phyloP scores from a whole-genome alignment of 768 basidiomycete genomes.

The Sporobolomyces phaffii region DNA sequence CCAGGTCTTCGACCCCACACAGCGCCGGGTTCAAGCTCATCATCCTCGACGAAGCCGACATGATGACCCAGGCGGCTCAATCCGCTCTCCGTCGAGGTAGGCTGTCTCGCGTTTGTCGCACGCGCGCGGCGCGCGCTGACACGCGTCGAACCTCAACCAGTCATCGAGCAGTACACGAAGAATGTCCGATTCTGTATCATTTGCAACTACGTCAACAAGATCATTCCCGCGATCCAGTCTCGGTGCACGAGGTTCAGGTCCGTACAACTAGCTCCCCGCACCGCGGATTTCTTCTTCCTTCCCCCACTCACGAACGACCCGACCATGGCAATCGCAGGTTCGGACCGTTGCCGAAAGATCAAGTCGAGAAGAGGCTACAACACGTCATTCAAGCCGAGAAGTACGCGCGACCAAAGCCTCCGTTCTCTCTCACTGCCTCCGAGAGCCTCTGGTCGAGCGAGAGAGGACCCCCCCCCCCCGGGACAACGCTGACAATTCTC shows the following conservation, averaged over 20 bases:
- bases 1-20: conserved; percentile 8
- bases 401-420: no score
- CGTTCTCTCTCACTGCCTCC: no score
- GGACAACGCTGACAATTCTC: no score
- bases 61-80: conserved; percentile 99
- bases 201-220: conserved; percentile 99
- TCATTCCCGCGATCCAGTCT: conserved; percentile 95
- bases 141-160: conserved; percentile 47
- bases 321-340: conserved; percentile 50
- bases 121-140: no score
- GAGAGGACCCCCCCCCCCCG: no score
- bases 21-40: conserved; percentile 95
- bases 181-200: conserved; percentile 99
- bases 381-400: conserved; percentile 75
- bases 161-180: conserved; percentile 97
- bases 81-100: conserved; percentile 78
- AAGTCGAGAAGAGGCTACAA: conserved; percentile 76
- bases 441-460: no score
- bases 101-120: conserved; percentile 9
- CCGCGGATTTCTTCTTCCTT: no score
- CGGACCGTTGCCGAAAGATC: conserved; percentile 75
- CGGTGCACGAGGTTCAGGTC: conserved; percentile 88
- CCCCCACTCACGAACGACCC: neutral
- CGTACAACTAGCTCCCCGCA: neutral
- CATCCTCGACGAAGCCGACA: conserved; percentile 98